Conservation (phyloP, 768 basidiomycete genomes). For the Saitozyma podzolica region DNA sequence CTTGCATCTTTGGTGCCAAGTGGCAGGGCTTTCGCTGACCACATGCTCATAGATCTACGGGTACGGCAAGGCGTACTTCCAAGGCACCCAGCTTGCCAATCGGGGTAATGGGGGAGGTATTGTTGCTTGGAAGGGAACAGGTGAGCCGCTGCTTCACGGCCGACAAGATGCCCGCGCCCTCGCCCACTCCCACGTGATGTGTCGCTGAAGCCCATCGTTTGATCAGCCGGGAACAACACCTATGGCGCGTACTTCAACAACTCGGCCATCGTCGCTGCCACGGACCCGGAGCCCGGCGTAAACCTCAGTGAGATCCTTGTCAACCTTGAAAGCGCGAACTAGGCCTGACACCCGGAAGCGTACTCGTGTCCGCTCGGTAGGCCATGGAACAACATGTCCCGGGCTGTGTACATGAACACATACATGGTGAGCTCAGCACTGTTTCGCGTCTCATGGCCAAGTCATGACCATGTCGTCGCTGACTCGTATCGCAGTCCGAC, state of each 20-base stretch:
- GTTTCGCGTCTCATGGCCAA: no score
- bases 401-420: slow-evolving; percentile 60
- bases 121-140: slow-evolving; percentile 63
- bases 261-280: not conserved
- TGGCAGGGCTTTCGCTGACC: no score
- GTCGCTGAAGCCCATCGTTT: slow-evolving; percentile 47
- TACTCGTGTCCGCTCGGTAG: slow-evolving; percentile 59
- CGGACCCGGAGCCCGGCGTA: not conserved
- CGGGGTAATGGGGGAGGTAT: slow-evolving; percentile 68
- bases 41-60: slow-evolving; percentile 16
- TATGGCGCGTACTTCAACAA: not conserved
- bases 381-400: slow-evolving; percentile 66
- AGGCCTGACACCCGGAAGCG: no score
- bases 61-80: slow-evolving; percentile 54
- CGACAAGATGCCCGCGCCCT: slow-evolving; percentile 10
- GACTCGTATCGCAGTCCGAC: slow-evolving; percentile 8
- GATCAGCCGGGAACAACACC: slow-evolving; percentile 33
- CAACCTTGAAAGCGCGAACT: slow-evolving; percentile 58
- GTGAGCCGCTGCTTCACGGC: no score
- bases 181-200: no score
- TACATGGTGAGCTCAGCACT: slow-evolving; percentile 58
- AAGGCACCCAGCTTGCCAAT: slow-evolving; percentile 63
- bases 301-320: slow-evolving; percentile 57
- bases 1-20: no score
- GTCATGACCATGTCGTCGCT: slow-evolving; percentile 45